A percentile compares a stretch with the other conserved stretches of the same genome.
phyloP scores from a whole-genome alignment of 2,329 filamentous ascomycete genomes.

The Aspergillus intermedius region DNA sequence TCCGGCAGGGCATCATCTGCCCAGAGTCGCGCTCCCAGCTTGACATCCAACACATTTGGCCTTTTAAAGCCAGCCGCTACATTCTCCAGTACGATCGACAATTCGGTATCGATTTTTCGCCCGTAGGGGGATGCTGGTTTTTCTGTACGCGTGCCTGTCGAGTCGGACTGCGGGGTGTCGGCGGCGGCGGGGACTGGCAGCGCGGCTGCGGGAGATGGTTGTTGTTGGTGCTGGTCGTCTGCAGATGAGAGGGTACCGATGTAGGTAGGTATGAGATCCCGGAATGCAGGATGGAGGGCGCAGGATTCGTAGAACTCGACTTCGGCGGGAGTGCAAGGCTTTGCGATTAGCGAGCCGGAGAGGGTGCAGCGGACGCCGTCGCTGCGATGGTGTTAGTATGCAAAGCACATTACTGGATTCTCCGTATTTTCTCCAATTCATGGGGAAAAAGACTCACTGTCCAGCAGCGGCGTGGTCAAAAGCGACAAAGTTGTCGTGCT shows the following conservation, averaged over 20 bases:
- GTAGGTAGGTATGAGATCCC: slow-evolving; percentile 74
- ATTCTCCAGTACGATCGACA: slow-evolving; percentile 80
- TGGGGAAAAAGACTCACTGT: slow-evolving; percentile 38
- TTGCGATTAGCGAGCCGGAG: slow-evolving; percentile 81
- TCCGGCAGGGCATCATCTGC: slow-evolving; percentile 60
- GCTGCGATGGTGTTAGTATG: slow-evolving; percentile 42
- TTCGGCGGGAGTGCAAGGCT: slow-evolving; percentile 82
- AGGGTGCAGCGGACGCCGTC: slow-evolving; percentile 83
- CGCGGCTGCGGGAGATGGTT: slow-evolving; percentile 11
- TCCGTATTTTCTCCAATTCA: background rate
- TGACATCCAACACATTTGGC: slow-evolving; percentile 89
- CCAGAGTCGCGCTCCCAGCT: slow-evolving; percentile 81
- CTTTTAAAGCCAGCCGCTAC: slow-evolving; percentile 70
- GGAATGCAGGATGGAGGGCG: slow-evolving; percentile 63
- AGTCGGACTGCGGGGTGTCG: slow-evolving; percentile 7
- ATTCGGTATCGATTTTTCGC: slow-evolving; percentile 65
- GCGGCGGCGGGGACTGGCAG: slow-evolving; percentile 6
- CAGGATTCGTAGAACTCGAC: slow-evolving; percentile 83
- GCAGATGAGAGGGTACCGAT: slow-evolving; percentile 72
- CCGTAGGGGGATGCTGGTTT: slow-evolving; percentile 43
- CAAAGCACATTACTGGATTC: background rate
- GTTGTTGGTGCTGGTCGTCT: slow-evolving; percentile 37
- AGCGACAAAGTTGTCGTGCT: slow-evolving; percentile 35
- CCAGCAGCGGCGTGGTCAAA: slow-evolving; percentile 43
- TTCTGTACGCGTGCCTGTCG: slow-evolving; percentile 13